Evolutionary conservation across 306 rosid genomes (phyloP).

Genomic region (Prunus dulcis): DNA sequence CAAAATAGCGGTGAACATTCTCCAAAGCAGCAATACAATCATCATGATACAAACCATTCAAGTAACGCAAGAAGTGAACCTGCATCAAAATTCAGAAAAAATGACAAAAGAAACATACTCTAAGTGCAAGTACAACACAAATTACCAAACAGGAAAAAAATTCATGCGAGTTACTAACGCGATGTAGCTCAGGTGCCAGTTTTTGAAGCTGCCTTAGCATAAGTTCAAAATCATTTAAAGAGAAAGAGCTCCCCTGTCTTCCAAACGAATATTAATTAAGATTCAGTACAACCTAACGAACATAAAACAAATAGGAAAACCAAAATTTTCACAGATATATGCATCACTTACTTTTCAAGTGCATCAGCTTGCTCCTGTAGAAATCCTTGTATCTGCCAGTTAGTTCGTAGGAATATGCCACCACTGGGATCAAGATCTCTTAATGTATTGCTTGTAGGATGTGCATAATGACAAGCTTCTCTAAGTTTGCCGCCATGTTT

Average conservation of each 20-base stretch:
- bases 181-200: slow-evolving; percentile 93
- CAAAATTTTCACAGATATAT: not conserved
- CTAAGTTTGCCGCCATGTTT: slow-evolving; percentile 50
- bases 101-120: not conserved
- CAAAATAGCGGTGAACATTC: slow-evolving; percentile 88
- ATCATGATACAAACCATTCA: slow-evolving; percentile 77
- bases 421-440: slow-evolving; percentile 49
- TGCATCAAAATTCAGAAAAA: slow-evolving; percentile 35
- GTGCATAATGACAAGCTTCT: slow-evolving; percentile 53
- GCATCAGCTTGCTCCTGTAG: slow-evolving; percentile 89
- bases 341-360: slow-evolving; percentile 62
- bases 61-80: slow-evolving; percentile 89
- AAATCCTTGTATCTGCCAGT: slow-evolving; percentile 94
- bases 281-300: slow-evolving; percentile 17
- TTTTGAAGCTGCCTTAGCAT: slow-evolving; percentile 74
- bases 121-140: not conserved
- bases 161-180: slow-evolving; percentile 41
- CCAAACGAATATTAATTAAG: slow-evolving; percentile 25
- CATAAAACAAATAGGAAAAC: slow-evolving; percentile 3
- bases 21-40: slow-evolving; percentile 85
- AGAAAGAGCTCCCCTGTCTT: slow-evolving; percentile 68
- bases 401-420: slow-evolving; percentile 70
- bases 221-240: slow-evolving; percentile 72
- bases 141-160: not conserved
- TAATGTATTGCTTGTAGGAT: slow-evolving; percentile 41